Conservation (phyloP, 2,329 filamentous ascomycete genomes). For the Cadophora gregata region DNA sequence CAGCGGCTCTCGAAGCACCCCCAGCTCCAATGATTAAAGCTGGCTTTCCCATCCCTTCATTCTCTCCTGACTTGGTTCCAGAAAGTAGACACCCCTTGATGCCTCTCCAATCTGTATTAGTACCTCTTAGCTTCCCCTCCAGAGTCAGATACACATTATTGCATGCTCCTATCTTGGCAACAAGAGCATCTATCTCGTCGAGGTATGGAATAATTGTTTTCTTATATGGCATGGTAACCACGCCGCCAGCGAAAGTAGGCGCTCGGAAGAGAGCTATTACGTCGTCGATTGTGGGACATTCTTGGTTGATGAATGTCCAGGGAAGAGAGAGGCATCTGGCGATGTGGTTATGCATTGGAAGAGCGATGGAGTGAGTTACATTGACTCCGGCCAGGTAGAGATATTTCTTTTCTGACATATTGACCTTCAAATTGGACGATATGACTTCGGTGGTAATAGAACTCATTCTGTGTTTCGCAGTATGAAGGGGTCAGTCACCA, state of each 20-base stretch:
- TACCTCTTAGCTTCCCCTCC: constrained; percentile 64
- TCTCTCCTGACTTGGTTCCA: constrained; percentile 54
- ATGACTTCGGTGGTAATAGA: not conserved
- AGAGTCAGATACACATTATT: constrained; percentile 73
- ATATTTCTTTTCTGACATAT: constrained; percentile 16
- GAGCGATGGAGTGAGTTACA: constrained; percentile 50
- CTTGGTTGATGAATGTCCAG: constrained; percentile 46
- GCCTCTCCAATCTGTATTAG: constrained; percentile 81
- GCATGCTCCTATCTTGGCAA: constrained; percentile 73
- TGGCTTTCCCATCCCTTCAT: constrained; percentile 50
- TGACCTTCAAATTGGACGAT: not conserved
- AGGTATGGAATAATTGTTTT: constrained; percentile 74
- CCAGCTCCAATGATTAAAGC: constrained; percentile 72
- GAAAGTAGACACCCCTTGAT: constrained; percentile 65
- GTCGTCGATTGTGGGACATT: constrained; percentile 46
- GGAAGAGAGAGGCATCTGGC: constrained; percentile 44
- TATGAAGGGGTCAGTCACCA: too few species aligned
- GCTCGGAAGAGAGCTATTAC: constrained; percentile 56
- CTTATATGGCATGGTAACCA: constrained; percentile 85
- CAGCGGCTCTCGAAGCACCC: constrained; percentile 76
- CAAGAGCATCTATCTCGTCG: constrained; percentile 74
- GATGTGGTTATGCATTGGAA: constrained; percentile 50
- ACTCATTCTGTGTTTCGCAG: too few species aligned
- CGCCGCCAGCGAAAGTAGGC: constrained; percentile 67
- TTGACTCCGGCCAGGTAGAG: constrained; percentile 49